Percentiles rank a stretch among this genome's conserved stretches.
These are phyloP conservation scores for Tylopilus sp. DNA, from an alignment of 768 basidiomycete species.

Conservation along the genomic window DNA sequence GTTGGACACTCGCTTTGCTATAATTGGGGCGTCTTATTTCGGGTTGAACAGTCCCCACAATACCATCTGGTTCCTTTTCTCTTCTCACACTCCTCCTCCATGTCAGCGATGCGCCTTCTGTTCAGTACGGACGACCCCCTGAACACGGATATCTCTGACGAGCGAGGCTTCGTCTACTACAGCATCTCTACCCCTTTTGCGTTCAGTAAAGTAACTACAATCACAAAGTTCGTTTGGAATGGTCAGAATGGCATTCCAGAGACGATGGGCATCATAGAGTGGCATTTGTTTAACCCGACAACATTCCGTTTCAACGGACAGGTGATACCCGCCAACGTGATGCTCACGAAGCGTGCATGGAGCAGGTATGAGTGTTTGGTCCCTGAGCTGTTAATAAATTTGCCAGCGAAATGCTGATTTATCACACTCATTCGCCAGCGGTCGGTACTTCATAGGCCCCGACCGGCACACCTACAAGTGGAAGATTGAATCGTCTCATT, in stretches of 20 bases:
- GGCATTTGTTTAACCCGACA: constrained; percentile 16
- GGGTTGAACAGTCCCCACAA: too few species aligned
- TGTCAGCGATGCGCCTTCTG: constrained; percentile 25
- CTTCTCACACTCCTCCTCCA: not conserved
- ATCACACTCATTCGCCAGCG: constrained; percentile 16
- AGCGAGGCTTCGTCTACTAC: constrained; percentile 17
- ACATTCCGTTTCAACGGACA: constrained; percentile 16
- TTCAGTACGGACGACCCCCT: constrained; percentile 19
- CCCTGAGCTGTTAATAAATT: not conserved
- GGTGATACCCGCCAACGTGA: constrained; percentile 1
- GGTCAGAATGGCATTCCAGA: constrained; percentile 12
- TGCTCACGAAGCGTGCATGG: constrained; percentile 17
- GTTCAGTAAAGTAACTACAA: constrained; percentile 19
- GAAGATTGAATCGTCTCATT: constrained; percentile 24
- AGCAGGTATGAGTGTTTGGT: constrained; percentile 17
- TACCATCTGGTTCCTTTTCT: too few species aligned
- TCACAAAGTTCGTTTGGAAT: constrained; percentile 22
- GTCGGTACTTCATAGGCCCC: constrained; percentile 30
- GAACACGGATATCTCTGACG: constrained; percentile 23
- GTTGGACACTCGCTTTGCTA: too few species aligned
- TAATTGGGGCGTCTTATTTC: too few species aligned
- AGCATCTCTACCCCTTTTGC: constrained; percentile 14
- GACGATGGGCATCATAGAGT: constrained; percentile 24
- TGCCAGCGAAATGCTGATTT: too few species aligned
- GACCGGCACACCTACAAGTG: constrained; percentile 32